Evolutionary conservation across 441 rosid species (phyloP).

Genomic region (Adansonia rubrostipa): DNA sequence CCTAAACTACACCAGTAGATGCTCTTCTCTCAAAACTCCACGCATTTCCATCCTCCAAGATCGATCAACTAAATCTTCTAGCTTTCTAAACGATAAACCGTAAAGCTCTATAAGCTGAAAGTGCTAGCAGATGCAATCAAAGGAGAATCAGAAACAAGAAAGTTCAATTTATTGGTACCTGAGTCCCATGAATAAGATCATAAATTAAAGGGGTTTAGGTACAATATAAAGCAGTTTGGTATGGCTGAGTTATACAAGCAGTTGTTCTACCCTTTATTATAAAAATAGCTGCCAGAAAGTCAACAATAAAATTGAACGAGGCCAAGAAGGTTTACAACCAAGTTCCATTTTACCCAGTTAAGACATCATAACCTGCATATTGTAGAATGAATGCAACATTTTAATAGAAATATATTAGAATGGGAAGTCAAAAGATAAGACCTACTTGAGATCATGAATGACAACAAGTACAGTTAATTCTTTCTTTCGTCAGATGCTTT

Average conservation of each 20-base stretch:
- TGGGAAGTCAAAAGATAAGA: conserved; percentile 22
- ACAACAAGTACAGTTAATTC: conserved; percentile 81
- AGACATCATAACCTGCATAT: too few relatives aligned
- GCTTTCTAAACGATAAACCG: conserved; percentile 54
- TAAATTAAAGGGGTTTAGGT: too few relatives aligned
- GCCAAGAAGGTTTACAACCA: too few relatives aligned
- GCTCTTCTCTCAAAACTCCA: conserved; percentile 66
- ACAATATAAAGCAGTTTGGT: too few relatives aligned
- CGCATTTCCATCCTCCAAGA: conserved; percentile 94
- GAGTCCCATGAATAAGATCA: background rate
- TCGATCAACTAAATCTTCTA: conserved; percentile 69
- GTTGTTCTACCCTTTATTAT: too few relatives aligned
- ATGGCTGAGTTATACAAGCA: too few relatives aligned
- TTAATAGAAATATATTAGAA: background rate
- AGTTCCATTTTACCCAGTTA: too few relatives aligned
- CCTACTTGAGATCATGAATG: conserved; percentile 89
- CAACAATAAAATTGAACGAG: too few relatives aligned
- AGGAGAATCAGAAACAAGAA: background rate
- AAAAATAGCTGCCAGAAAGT: too few relatives aligned
- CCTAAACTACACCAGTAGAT: conserved; percentile 40
- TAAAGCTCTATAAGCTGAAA: conserved; percentile 20
- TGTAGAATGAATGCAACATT: background rate
- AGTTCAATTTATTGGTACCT: background rate
- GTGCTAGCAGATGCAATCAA: conserved; percentile 14
- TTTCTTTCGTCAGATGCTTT: conserved; percentile 66